Evolutionary conservation across 2,329 filamentous ascomycete species (phyloP).

Genomic region (Aureobasidium uvarum): DNA sequence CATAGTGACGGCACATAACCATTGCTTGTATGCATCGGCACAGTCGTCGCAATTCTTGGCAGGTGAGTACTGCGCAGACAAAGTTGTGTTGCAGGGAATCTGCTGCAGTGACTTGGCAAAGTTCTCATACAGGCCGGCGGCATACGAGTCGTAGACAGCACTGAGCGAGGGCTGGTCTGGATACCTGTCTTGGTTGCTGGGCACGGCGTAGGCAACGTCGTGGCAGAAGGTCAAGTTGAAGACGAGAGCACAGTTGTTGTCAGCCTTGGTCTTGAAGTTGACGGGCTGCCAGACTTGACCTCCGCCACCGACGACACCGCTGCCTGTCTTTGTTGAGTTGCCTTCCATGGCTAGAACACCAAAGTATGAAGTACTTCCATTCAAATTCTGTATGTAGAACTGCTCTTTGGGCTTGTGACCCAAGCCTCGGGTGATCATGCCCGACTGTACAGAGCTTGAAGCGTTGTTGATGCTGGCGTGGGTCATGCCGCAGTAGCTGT

Average conservation of each 20-base stretch:
- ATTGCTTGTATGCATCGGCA: conserved; percentile 77
- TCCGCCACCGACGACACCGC: conserved; percentile 64
- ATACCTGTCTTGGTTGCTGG: conserved; percentile 67
- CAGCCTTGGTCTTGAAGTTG: conserved; percentile 45
- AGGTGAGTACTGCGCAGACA: conserved; percentile 76
- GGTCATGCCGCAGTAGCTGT: conserved; percentile 79
- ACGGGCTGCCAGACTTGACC: conserved; percentile 70
- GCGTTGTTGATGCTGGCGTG: conserved; percentile 50
- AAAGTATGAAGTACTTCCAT: conserved; percentile 67
- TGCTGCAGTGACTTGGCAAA: conserved; percentile 82
- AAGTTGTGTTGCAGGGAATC: conserved; percentile 75
- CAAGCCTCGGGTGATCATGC: conserved; percentile 67
- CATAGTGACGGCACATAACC: conserved; percentile 91
- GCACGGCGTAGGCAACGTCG: conserved; percentile 86
- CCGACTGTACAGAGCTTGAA: conserved; percentile 43
- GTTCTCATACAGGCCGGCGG: conserved; percentile 65
- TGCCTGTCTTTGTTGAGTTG: conserved; percentile 54
- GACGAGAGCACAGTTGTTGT: conserved; percentile 79
- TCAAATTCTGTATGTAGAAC: conserved; percentile 77
- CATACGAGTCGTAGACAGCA: conserved; percentile 74
- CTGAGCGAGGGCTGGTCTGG: conserved; percentile 62
- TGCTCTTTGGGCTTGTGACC: conserved; percentile 76
- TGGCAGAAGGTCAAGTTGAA: conserved; percentile 87
- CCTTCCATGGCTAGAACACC: conserved; percentile 67
- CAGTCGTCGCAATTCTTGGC: conserved; percentile 75